These are phyloP conservation scores for Chlorella sp. DNA, from an alignment of 139 green algal species.

Conservation along the genomic window DNA sequence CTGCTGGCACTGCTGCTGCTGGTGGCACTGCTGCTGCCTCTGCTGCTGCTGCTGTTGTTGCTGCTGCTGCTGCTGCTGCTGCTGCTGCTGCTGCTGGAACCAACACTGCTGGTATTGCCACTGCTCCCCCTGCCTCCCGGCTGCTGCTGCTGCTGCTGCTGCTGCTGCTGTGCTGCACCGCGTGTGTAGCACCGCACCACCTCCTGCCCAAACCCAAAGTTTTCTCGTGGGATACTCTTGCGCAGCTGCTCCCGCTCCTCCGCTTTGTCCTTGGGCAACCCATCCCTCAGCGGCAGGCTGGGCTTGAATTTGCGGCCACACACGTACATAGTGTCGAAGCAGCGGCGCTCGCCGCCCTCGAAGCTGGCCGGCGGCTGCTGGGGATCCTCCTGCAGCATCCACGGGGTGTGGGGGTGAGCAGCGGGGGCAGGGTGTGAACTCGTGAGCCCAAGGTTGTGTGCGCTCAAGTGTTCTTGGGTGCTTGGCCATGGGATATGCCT, in stretches of 20 bases:
- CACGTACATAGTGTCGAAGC: slow-evolving; percentile 1
- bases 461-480: no score
- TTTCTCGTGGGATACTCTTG: background rate
- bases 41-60: background rate
- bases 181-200: background rate
- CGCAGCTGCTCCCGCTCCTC: background rate
- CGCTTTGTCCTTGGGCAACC: background rate
- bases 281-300: background rate
- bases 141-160: background rate
- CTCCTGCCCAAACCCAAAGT: slow-evolving; percentile 15
- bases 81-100: background rate
- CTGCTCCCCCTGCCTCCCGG: background rate
- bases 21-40: background rate
- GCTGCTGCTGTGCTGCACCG: background rate
- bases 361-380: background rate
- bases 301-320: slow-evolving; percentile 9
- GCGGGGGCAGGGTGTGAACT: no score
- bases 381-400: background rate
- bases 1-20: background rate
- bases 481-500: no score
- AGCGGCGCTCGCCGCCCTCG: slow-evolving; percentile 24
- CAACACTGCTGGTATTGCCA: background rate
- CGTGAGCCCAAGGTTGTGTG: no score
- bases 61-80: background rate
- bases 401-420: background rate